Percentiles rank a stretch among this genome's conserved stretches.
Evolutionary conservation across 108 stramenopile genomes (phyloP).

Genomic region (Cyclostephanos tholiformis): DNA sequence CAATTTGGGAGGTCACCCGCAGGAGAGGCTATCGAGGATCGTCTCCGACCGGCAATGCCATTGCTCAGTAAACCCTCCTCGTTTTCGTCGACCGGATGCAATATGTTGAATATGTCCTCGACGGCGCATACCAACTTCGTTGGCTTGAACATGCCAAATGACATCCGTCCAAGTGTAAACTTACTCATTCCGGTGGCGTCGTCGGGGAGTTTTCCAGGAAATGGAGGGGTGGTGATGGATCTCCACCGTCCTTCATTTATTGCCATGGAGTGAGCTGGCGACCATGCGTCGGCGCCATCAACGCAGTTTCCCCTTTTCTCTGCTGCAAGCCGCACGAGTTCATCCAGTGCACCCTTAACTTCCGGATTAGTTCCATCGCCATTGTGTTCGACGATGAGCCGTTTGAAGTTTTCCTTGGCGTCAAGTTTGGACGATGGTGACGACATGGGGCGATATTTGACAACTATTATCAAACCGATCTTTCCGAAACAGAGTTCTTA

Average conservation of each 20-base stretch:
- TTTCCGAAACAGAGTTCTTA: too few species aligned
- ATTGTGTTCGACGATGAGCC: slow-evolving; percentile 21
- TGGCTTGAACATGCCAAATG: slow-evolving; percentile 63
- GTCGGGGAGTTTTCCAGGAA: slow-evolving; percentile 49
- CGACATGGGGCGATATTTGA: too few species aligned
- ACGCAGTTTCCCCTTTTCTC: neutral
- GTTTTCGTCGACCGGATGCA: slow-evolving; percentile 12
- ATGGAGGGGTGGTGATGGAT: slow-evolving; percentile 45
- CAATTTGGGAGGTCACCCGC: too few species aligned
- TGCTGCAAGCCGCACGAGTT: slow-evolving; percentile 9
- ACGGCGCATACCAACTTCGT: slow-evolving; percentile 49
- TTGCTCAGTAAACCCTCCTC: neutral
- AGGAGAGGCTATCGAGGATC: too few species aligned
- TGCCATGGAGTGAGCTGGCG: neutral
- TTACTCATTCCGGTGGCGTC: slow-evolving; percentile 25
- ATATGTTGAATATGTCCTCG: slow-evolving; percentile 39
- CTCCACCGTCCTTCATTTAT: slow-evolving; percentile 20
- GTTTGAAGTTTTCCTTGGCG: slow-evolving; percentile 24
- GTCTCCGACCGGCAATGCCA: too few species aligned
- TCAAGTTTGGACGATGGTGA: neutral
- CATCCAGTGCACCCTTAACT: slow-evolving; percentile 9
- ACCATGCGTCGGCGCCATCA: slow-evolving; percentile 13
- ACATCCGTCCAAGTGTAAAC: slow-evolving; percentile 60
- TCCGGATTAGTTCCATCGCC: slow-evolving; percentile 19
- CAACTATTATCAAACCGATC: too few species aligned